Conservation (phyloP, 2,329 filamentous ascomycete genomes). For the Magnaporthales sp. region DNA sequence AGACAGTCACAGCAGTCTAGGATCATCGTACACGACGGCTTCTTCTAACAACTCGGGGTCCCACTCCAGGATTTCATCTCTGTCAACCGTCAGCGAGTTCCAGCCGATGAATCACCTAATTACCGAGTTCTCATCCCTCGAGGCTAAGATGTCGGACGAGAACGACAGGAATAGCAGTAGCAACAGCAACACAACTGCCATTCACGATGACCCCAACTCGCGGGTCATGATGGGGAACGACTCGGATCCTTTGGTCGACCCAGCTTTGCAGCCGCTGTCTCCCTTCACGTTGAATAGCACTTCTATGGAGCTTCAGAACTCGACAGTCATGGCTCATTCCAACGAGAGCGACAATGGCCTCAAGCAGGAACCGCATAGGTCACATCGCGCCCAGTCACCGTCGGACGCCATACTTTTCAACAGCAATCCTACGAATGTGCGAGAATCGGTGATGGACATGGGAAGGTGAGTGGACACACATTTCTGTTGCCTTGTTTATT, state of each 20-base stretch:
- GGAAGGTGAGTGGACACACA: slow-evolving; percentile 10
- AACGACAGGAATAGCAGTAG: background rate
- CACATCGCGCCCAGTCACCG: slow-evolving; percentile 9
- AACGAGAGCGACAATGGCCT: slow-evolving; percentile 5
- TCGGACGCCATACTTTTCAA: slow-evolving; percentile 11
- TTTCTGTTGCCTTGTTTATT: background rate
- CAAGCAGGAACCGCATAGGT: background rate
- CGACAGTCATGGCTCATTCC: background rate
- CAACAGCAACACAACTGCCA: background rate
- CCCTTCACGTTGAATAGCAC: background rate
- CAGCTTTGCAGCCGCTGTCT: background rate
- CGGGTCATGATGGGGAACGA: background rate
- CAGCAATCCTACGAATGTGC: background rate
- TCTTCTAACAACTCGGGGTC: slow-evolving; percentile 31
- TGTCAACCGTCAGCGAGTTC: slow-evolving; percentile 38
- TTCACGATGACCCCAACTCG: background rate
- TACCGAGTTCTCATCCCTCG: slow-evolving; percentile 27
- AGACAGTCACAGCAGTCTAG: slow-evolving; percentile 43
- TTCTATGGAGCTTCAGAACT: background rate
- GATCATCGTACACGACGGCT: slow-evolving; percentile 37
- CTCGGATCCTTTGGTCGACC: background rate
- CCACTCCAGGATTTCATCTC: slow-evolving; percentile 45
- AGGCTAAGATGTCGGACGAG: slow-evolving; percentile 23
- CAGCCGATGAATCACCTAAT: slow-evolving; percentile 23
- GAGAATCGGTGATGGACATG: slow-evolving; percentile 6